Evolutionary conservation across 2,329 filamentous ascomycete species (phyloP).

Genomic region (Zasmidium cellare): DNA sequence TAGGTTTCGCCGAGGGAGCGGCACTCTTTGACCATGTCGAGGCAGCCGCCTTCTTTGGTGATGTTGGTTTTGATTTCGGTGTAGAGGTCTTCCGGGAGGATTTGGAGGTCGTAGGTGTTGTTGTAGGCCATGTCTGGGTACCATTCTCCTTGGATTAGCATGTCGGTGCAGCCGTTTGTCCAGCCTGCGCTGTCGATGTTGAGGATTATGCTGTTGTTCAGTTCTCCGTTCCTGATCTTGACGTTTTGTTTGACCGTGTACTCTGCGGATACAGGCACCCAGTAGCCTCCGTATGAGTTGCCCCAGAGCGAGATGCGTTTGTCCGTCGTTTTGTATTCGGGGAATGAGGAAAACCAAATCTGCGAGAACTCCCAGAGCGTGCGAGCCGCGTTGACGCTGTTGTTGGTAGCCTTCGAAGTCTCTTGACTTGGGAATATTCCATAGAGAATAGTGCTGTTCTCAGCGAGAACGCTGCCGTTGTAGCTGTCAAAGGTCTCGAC

Average conservation of each 20-base stretch:
- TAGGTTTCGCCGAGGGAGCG: slow-evolving; percentile 46
- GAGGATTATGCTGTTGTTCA: slow-evolving; percentile 46
- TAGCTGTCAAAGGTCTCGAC: slow-evolving; percentile 29
- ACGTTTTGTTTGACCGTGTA: slow-evolving; percentile 61
- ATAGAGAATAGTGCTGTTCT: slow-evolving; percentile 25
- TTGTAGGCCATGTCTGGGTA: slow-evolving; percentile 55
- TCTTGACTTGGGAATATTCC: slow-evolving; percentile 24
- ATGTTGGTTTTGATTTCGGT: slow-evolving; percentile 41
- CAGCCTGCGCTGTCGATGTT: slow-evolving; percentile 64
- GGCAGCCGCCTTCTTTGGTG: slow-evolving; percentile 52
- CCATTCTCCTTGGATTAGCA: slow-evolving; percentile 53
- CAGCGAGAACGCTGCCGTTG: slow-evolving; percentile 12
- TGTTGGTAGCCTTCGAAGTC: slow-evolving; percentile 15
- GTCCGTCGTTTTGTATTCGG: slow-evolving; percentile 17
- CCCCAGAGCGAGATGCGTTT: slow-evolving; percentile 22
- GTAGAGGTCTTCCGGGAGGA: slow-evolving; percentile 51
- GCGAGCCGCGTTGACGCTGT: slow-evolving; percentile 20
- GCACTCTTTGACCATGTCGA: slow-evolving; percentile 51
- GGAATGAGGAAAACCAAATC: slow-evolving; percentile 41
- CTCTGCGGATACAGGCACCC: slow-evolving; percentile 62
- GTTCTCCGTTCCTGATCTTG: slow-evolving; percentile 42
- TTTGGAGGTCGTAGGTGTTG: slow-evolving; percentile 64
- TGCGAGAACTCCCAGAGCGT: slow-evolving; percentile 64
- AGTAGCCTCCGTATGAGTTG: slow-evolving; percentile 54
- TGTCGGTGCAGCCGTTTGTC: slow-evolving; percentile 69